A percentile compares a stretch with the other conserved stretches of the same genome.
These are phyloP conservation scores for Angomonas ambiguus DNA, from an alignment of 208 protist genomes.

Conservation along the genomic window DNA sequence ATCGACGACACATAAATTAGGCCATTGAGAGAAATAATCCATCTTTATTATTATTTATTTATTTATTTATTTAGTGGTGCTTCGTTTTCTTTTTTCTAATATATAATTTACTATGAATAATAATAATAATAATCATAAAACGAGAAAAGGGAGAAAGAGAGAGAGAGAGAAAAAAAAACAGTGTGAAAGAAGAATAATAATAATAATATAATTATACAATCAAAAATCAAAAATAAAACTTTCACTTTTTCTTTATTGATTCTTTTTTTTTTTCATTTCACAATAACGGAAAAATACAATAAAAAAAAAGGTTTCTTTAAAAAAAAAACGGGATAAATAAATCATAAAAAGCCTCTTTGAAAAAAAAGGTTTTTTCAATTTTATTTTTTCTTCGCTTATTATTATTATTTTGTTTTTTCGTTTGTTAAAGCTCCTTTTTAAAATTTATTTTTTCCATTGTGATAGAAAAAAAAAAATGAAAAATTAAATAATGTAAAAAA, in stretches of 20 bases:
- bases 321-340: slow-evolving; percentile 3
- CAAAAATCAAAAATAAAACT: too few relatives aligned
- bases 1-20: slow-evolving; percentile 21
- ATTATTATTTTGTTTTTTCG: slow-evolving; percentile 4
- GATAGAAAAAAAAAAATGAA: too few relatives aligned
- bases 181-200: background rate
- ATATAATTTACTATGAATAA: background rate
- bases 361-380: background rate
- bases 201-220: too few relatives aligned
- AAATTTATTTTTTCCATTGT: too few relatives aligned
- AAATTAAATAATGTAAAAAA: too few relatives aligned
- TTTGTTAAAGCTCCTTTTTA: too few relatives aligned
- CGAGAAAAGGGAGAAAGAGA: background rate
- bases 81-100: too few relatives aligned
- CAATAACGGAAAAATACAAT: too few relatives aligned
- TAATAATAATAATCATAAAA: too few relatives aligned
- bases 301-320: background rate
- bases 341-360: background rate
- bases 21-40: slow-evolving; percentile 54
- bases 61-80: background rate
- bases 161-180: background rate
- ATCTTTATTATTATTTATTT: slow-evolving; percentile 11
- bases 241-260: slow-evolving; percentile 10
- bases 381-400: background rate
- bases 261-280: background rate